Percentiles rank a stretch among this genome's conserved stretches.
phyloP scores from a whole-genome alignment of 1,284 basidiomycete genomes.

The Pseudozyma sp. region DNA sequence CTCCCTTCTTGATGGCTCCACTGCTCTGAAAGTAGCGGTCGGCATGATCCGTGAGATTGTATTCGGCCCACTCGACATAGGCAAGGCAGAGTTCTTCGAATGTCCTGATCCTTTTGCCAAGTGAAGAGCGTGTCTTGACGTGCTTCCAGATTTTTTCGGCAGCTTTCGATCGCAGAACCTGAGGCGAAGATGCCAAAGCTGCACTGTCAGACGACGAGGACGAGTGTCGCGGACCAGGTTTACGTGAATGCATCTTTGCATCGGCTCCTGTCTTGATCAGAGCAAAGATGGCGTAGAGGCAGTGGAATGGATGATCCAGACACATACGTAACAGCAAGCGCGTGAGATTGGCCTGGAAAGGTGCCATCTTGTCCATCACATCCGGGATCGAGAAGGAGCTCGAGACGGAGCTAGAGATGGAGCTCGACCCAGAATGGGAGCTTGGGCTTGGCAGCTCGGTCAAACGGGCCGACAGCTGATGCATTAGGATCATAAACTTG shows the following conservation, averaged over 20 bases:
- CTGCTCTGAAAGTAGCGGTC: slow-evolving; percentile 38
- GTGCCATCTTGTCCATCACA: slow-evolving; percentile 12
- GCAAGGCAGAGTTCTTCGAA: slow-evolving; percentile 80
- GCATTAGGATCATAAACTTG: slow-evolving; percentile 89
- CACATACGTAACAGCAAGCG: slow-evolving; percentile 81
- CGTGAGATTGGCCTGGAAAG: slow-evolving; percentile 77
- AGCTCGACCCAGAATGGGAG: no score
- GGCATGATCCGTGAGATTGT: slow-evolving; percentile 70
- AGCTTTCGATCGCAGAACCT: slow-evolving; percentile 74
- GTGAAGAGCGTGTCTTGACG: slow-evolving; percentile 72
- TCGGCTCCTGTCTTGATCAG: slow-evolving; percentile 55
- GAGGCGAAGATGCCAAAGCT: slow-evolving; percentile 22
- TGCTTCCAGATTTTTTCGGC: slow-evolving; percentile 78
- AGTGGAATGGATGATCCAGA: slow-evolving; percentile 92
- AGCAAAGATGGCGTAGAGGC: slow-evolving; percentile 88
- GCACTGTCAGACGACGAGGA: not conserved
- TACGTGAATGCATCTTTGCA: slow-evolving; percentile 21
- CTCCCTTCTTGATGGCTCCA: slow-evolving; percentile 44
- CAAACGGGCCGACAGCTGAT: slow-evolving; percentile 90
- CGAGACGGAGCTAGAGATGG: no score
- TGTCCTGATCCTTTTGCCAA: slow-evolving; percentile 72
- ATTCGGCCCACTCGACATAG: slow-evolving; percentile 84
- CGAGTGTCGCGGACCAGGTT: slow-evolving; percentile 19
- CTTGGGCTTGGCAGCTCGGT: slow-evolving; percentile 25
- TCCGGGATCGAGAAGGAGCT: no score